Evolutionary conservation across 208 protist genomes (phyloP).

Genomic region (Crithidia bombi): DNA sequence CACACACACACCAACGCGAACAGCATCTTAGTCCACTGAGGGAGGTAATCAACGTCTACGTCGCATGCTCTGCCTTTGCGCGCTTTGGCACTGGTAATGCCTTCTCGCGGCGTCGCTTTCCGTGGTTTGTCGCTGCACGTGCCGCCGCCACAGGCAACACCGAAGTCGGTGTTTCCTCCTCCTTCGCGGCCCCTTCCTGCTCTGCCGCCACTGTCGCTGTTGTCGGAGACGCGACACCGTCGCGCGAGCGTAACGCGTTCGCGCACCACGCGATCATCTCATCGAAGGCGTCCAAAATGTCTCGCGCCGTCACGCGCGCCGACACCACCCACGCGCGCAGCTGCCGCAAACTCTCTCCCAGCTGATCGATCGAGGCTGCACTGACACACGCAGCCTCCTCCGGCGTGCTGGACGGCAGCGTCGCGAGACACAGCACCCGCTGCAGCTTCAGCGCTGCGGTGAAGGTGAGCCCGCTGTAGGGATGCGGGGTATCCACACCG

Average conservation of each 20-base stretch:
- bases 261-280: constrained; percentile 9
- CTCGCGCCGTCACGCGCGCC: constrained; percentile 35
- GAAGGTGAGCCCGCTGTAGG: constrained; percentile 70
- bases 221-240: background rate
- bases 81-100: background rate
- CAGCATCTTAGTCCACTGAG: background rate
- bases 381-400: background rate
- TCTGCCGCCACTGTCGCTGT: too few species aligned
- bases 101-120: constrained; percentile 2
- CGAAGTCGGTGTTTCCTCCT: background rate
- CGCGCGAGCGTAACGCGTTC: background rate
- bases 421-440: constrained; percentile 30
- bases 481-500: constrained; percentile 36
- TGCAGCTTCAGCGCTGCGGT: constrained; percentile 48
- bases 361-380: constrained; percentile 11
- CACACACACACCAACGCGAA: constrained; percentile 2
- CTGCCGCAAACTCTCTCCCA: constrained; percentile 25
- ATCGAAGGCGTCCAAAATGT: constrained; percentile 32
- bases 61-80: background rate
- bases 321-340: constrained; percentile 32
- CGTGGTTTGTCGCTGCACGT: background rate
- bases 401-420: background rate
- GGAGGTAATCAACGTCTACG: too few species aligned
- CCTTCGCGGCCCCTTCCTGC: background rate
- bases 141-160: background rate